Evolutionary conservation across 768 basidiomycete species (phyloP).

Genomic region (Lentinula edodes): DNA sequence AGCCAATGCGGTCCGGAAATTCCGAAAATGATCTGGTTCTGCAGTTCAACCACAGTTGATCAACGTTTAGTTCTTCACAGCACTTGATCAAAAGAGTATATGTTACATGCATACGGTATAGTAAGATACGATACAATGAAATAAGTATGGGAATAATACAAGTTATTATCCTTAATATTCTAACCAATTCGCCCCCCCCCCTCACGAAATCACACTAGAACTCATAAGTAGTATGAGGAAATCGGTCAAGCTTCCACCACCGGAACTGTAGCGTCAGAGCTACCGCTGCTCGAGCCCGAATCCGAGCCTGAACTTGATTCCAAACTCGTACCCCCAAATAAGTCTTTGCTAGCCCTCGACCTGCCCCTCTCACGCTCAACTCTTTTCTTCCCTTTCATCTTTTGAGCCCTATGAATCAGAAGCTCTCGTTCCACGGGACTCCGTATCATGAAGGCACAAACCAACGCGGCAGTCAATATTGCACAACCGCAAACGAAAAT

Average conservation of each 20-base stretch:
- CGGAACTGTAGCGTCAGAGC: neutral
- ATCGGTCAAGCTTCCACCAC: neutral
- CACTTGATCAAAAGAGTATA: neutral
- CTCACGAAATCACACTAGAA: too few species aligned
- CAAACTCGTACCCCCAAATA: slow-evolving; percentile 6
- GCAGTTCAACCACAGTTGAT: neutral
- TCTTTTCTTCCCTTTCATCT: slow-evolving; percentile 11
- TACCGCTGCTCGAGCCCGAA: neutral
- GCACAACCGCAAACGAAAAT: slow-evolving; percentile 57
- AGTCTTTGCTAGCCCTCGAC: slow-evolving; percentile 43
- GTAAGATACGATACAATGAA: neutral
- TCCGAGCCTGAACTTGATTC: too few species aligned
- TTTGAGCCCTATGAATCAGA: slow-evolving; percentile 15
- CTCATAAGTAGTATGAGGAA: too few species aligned
- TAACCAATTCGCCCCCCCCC: neutral
- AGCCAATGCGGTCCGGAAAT: neutral
- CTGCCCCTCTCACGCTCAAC: slow-evolving; percentile 32
- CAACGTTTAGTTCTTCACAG: too few species aligned
- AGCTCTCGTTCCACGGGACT: slow-evolving; percentile 27
- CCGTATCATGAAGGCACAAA: slow-evolving; percentile 32
- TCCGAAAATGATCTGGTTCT: neutral
- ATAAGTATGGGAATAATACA: neutral
- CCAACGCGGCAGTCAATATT: slow-evolving; percentile 37
- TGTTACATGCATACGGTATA: neutral
- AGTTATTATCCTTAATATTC: neutral